Base-by-base conservation (phyloP, 805 yeast genomes). In the Metschnikowia amazonensis region DNA sequence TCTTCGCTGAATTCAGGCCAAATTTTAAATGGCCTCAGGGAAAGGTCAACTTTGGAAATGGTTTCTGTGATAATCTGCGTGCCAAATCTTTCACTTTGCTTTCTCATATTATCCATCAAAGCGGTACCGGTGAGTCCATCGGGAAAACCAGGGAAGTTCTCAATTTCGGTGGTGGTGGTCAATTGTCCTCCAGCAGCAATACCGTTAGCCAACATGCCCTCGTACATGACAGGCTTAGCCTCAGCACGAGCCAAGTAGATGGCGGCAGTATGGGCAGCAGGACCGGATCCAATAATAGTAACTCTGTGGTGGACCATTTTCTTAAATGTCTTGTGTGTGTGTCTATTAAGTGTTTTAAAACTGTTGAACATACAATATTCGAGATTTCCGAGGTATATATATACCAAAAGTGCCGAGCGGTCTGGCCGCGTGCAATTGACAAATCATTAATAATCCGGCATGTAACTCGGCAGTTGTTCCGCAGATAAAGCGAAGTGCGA, bases 221-320 rank as follows among this genome's bases (percentile, higher is more conserved):
- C 99, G 71, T 89, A 94, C 58, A 94, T 69, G 25, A 86, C 82
- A 20, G 99, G 97, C 69, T 86, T 83, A 63, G 89, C 81, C 76
- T 94, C 99, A 35, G 99, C 99, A 70, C 99, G 84, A 25, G 98
- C 84, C 45, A 94, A 76, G 69, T 94, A 94, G 67, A 94, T 88
- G 55, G 99, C 99, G 42, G 99, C 99, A 36, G 99, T 94, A 77
- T 94, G 97, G 45, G 97, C 99, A 47, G 99, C 99, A 46, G 99
- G 99, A 59, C 99, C 99, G 45, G 97, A 90, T 36, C 99, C 98
- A 50, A 88, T 82, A 60, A 88, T 85, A 27, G 94, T 86, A 50
- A 86, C 95, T 74, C 76, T 80, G 72, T 87, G 81, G 67, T 86
- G 95, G 60, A 79, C 85, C 90, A 84, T 84, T 79, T 77, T 80